Percentiles rank a stretch among this genome's conserved stretches.
phyloP scores from a whole-genome alignment of 305 asterid genomes.

The Nicotiana rustica region DNA sequence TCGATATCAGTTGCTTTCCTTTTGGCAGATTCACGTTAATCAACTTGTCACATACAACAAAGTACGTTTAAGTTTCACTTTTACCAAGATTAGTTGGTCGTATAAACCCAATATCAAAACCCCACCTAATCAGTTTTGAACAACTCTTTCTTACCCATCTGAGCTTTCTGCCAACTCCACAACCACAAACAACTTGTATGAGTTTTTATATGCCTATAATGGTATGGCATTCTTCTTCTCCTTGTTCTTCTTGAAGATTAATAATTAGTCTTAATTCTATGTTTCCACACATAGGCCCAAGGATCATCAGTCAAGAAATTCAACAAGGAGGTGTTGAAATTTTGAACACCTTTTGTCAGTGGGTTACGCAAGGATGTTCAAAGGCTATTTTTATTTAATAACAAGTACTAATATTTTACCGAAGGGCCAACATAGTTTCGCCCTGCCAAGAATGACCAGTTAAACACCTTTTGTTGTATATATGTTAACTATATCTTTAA shows the following conservation, averaged over 20 bases:
- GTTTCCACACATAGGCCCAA: too few species aligned
- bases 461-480: too few species aligned
- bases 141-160: neutral
- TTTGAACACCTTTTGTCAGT: too few species aligned
- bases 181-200: neutral
- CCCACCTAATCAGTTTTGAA: neutral
- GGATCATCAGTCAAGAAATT: too few species aligned
- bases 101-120: neutral
- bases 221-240: neutral
- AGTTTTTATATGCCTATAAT: neutral
- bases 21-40: slow-evolving; percentile 26
- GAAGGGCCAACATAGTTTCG: too few species aligned
- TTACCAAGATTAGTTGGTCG: neutral
- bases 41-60: neutral
- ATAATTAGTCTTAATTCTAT: neutral
- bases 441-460: too few species aligned
- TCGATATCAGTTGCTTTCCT: slow-evolving; percentile 22
- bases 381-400: too few species aligned
- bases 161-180: neutral
- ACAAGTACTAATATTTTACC: too few species aligned
- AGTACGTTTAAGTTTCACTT: neutral
- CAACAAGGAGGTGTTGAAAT: too few species aligned
- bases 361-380: too few species aligned
- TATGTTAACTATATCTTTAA: too few species aligned
- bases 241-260: neutral